phyloP scores from a whole-genome alignment of 345 rosid genomes.

The Eucalyptus coolabah region DNA sequence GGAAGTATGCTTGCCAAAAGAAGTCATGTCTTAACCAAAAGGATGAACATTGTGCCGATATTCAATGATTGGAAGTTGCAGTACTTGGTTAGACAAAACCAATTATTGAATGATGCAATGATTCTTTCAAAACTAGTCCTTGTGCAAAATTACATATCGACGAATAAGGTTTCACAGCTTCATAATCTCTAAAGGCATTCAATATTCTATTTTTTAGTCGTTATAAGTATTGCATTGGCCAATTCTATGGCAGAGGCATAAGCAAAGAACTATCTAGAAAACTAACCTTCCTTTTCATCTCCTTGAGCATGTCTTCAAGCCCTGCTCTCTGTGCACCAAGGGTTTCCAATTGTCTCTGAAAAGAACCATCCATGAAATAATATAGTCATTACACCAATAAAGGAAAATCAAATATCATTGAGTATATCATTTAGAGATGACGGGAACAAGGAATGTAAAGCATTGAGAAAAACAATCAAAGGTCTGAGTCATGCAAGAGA shows the following conservation, averaged over 20 bases:
- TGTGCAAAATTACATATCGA: not conserved
- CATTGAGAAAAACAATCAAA: not conserved
- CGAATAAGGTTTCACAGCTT: not conserved
- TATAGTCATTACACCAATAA: not conserved
- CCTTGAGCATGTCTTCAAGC: constrained; percentile 98
- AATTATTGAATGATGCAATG: not conserved
- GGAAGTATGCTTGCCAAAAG: not conserved
- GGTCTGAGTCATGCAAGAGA: not conserved
- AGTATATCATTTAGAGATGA: not conserved
- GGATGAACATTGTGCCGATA: not conserved
- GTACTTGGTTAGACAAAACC: not conserved
- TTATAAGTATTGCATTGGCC: not conserved
- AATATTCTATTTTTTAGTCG: not conserved
- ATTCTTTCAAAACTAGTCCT: not conserved
- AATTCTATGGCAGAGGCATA: not conserved
- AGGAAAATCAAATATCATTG: not conserved
- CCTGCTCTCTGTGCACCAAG: constrained; percentile 98
- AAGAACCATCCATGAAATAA: not conserved
- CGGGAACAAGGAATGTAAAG: not conserved
- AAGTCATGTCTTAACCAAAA: not conserved
- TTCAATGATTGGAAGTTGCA: not conserved
- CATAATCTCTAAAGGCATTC: not conserved
- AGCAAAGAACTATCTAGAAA: not conserved
- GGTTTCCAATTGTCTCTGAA: constrained; percentile 91
- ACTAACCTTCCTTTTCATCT: constrained; percentile 93